Evolutionary conservation across 345 rosid genomes (phyloP).

Genomic region (Melaleuca alternifolia): DNA sequence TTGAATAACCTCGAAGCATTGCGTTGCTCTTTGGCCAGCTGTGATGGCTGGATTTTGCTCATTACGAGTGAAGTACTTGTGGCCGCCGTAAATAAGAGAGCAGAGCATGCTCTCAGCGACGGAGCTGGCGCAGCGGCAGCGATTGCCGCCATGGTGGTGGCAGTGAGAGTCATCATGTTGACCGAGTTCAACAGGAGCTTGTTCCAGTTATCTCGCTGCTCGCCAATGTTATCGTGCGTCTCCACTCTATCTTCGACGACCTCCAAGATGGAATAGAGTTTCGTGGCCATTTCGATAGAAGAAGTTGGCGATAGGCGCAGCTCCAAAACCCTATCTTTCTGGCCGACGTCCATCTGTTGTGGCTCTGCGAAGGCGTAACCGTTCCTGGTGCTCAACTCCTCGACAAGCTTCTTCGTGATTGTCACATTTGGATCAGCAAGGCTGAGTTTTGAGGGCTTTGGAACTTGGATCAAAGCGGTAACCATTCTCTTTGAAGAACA

Average conservation of each 20-base stretch:
- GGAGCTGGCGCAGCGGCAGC: not conserved
- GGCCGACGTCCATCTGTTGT: not conserved
- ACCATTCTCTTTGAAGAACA: not conserved
- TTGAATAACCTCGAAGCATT: conserved; percentile 18
- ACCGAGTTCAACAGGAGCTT: conserved; percentile 47
- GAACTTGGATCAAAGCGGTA: not conserved
- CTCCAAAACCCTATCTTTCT: not conserved
- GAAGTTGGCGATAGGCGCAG: not conserved
- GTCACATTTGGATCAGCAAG: not conserved
- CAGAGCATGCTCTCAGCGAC: not conserved
- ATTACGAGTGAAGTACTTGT: conserved; percentile 14
- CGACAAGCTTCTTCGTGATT: not conserved
- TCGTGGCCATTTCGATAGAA: not conserved
- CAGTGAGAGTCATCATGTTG: conserved; percentile 57
- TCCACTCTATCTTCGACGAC: conserved; percentile 49
- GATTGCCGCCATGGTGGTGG: conserved; percentile 16
- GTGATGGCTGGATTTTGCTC: conserved; percentile 33
- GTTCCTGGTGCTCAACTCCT: not conserved
- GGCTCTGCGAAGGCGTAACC: not conserved
- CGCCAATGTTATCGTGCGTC: conserved; percentile 56
- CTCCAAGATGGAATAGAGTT: conserved; percentile 40
- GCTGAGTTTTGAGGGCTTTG: not conserved
- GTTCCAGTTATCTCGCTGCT: conserved; percentile 68
- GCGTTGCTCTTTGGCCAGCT: conserved; percentile 31
- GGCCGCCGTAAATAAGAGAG: conserved; percentile 19